A percentile compares a stretch with the other conserved stretches of the same genome.
Evolutionary conservation across 2,329 filamentous ascomycete species (phyloP).

Genomic region (Colletotrichum higginsianum): DNA sequence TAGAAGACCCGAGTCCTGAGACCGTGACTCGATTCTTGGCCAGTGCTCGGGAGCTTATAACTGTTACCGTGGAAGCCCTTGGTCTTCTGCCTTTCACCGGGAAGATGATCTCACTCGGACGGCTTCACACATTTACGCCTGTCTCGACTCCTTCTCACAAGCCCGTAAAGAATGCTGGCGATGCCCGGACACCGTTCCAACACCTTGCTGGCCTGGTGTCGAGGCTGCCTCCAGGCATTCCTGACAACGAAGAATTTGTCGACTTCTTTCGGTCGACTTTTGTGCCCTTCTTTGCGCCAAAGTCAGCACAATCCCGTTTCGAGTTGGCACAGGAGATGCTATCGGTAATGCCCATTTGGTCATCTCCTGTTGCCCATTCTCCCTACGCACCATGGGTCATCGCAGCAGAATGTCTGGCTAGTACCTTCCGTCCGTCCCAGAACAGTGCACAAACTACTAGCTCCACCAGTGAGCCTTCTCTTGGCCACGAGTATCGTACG

Average conservation of each 20-base stretch:
- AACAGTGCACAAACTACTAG: slow-evolving; percentile 55
- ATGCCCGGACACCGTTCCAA: slow-evolving; percentile 73
- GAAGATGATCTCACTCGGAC: slow-evolving; percentile 67
- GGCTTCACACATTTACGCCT: slow-evolving; percentile 72
- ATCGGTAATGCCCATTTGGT: slow-evolving; percentile 56
- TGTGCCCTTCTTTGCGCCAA: slow-evolving; percentile 71
- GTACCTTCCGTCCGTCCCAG: slow-evolving; percentile 54
- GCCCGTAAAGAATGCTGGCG: slow-evolving; percentile 64
- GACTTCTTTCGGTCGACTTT: slow-evolving; percentile 67
- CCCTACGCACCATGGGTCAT: slow-evolving; percentile 68
- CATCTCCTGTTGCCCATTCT: slow-evolving; percentile 57
- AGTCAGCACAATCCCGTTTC: slow-evolving; percentile 58
- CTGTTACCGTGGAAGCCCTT: slow-evolving; percentile 65
- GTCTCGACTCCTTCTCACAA: slow-evolving; percentile 78
- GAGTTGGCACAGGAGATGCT: slow-evolving; percentile 68
- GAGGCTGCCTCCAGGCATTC: slow-evolving; percentile 61
- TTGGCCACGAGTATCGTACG: slow-evolving; percentile 80
- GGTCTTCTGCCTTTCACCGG: slow-evolving; percentile 75
- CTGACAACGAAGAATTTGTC: slow-evolving; percentile 62
- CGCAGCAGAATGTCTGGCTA: slow-evolving; percentile 55
- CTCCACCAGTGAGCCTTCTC: slow-evolving; percentile 60
- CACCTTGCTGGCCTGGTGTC: slow-evolving; percentile 76
- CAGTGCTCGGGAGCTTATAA: slow-evolving; percentile 66
- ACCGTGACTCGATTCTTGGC: slow-evolving; percentile 67
- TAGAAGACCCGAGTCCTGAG: slow-evolving; percentile 64